Evolutionary conservation across 2,329 filamentous ascomycete genomes (phyloP), one percentile per base, ranked within the genome.

Genomic region (Dryadomyces quercivorus): DNA sequence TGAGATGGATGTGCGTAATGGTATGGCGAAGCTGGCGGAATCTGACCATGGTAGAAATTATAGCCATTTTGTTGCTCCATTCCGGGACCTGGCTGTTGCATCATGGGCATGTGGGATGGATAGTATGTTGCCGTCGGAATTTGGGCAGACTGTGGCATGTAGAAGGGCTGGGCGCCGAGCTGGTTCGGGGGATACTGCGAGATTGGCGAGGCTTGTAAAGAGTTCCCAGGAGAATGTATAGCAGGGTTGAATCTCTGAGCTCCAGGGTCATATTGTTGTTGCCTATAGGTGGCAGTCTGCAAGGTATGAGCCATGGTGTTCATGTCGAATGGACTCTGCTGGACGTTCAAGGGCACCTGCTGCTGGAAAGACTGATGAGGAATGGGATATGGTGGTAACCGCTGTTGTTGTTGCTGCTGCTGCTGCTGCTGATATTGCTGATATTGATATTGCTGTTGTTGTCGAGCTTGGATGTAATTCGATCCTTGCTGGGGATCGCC

Each of bases 251-350:
- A 57, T 18, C 55, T 46, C 44, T 36, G 22, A 2, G 15, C 18
- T 13, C 47, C 44, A 1, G 56, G 13, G n/a, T 15, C 48, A 50
- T 51, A 57, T 40, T 43, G 51, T 18, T 45, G 36, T 16, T 45
- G 52, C 21, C 53, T 34, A 44, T 57, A 55, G 21, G 50, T 51
- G 20, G 50, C 38, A 5, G 45, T 46, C 20, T 54, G 54, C 16
- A 56, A 45, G n/a, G 49, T 15, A 7, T 54, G 48, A 2, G 34
- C 48, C 38, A 58, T 55, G 15, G 44, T 20, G 44, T 20, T 52
- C 54, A 56, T 56, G 49, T 56, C 49, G 50, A 52, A 58, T 1
- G 20, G 26, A 6, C 36, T 15, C n/a, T 38, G 43, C 15, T 36
- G 38, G 3, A 13, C n/a, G 18, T n/a, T 16, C 22, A 26, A 8